phyloP scores from a whole-genome alignment of 169 alveolate genomes.

The Theileria annulata region DNA sequence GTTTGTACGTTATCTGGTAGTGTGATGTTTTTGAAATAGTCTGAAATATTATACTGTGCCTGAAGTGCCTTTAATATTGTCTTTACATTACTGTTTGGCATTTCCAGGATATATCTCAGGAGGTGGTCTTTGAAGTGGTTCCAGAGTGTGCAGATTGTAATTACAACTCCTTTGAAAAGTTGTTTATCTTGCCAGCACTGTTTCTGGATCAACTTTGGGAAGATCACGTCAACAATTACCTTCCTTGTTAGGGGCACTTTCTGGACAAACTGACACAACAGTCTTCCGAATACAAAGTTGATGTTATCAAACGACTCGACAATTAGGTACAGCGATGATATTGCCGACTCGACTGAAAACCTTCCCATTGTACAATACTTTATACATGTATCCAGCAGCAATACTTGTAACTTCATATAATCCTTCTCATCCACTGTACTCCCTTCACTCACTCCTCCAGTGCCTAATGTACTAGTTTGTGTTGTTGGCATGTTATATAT shows the following conservation, averaged over 20 bases:
- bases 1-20: constrained; percentile 43
- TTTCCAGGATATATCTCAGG: constrained; percentile 22
- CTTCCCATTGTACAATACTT: constrained; percentile 44
- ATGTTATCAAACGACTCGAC: constrained; percentile 50
- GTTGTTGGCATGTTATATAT: constrained; percentile 41
- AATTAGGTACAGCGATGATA: constrained; percentile 55
- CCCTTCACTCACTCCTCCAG: neutral
- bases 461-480: neutral
- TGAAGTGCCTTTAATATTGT: constrained; percentile 52
- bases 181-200: constrained; percentile 54
- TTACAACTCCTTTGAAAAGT: constrained; percentile 59
- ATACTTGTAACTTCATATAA: constrained; percentile 23
- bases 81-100: constrained; percentile 57
- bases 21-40: constrained; percentile 28
- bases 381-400: constrained; percentile 50
- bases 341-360: constrained; percentile 52
- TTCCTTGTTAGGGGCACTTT: constrained; percentile 51
- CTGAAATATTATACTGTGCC: constrained; percentile 48
- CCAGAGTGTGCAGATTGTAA: constrained; percentile 60
- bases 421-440: neutral
- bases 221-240: constrained; percentile 43
- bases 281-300: constrained; percentile 61
- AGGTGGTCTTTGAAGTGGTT: constrained; percentile 59
- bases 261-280: constrained; percentile 65
- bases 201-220: constrained; percentile 50